Evolutionary conservation across 495 filamentous ascomycete genomes (phyloP), one percentile per base, ranked within the genome.

Genomic region (Trypethelium eluteriae): DNA sequence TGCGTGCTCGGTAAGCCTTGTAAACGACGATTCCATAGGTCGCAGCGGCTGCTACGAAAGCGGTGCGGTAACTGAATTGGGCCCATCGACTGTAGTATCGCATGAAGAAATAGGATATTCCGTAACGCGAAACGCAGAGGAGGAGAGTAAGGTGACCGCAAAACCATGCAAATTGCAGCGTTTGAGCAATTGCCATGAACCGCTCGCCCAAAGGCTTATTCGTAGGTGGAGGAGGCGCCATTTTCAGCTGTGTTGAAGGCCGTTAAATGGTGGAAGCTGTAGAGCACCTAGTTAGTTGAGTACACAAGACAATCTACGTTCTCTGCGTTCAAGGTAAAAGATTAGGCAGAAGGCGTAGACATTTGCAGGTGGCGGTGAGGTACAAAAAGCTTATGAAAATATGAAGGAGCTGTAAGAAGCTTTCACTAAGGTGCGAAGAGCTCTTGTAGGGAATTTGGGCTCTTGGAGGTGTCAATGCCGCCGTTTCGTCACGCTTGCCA

Each of bases 1-100:
- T 82, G 66, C 90, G 86, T 67, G 94, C 89, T 66, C 93, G 86
- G 79, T 89, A 93, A 63, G 91, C 91, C 84, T 98, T 98, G 83
- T 96, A 98, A n/a, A 98, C 95, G 25, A 98, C 94, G 67, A 98
- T 97, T 69, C 95, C 94, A 78, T 98, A 98, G 2, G 94, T 98
- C 38, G 84, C 85, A 12, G 92, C 90, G 0, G 94, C 94, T 7
- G 91, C 85, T 65, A 96, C 64, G 76, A 98, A 98, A 49, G 92
- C 89, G 41, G 89, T 81, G 70, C 95, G 92, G 77, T 98, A 98
- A 67, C 87, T 86, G 75, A 95, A 85, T 64, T 82, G 80, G 38
- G 93, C 92, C 80, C 85, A 83, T 66, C 82, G 76, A 18, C 86
- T 86, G 74, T 87, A 87, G 74, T 81, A 89, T 79, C 91, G 92